A percentile compares a stretch with the other conserved stretches of the same genome.
Evolutionary conservation across 2,329 filamentous ascomycete genomes (phyloP).

Genomic region (Sphaerulina vaccinii): DNA sequence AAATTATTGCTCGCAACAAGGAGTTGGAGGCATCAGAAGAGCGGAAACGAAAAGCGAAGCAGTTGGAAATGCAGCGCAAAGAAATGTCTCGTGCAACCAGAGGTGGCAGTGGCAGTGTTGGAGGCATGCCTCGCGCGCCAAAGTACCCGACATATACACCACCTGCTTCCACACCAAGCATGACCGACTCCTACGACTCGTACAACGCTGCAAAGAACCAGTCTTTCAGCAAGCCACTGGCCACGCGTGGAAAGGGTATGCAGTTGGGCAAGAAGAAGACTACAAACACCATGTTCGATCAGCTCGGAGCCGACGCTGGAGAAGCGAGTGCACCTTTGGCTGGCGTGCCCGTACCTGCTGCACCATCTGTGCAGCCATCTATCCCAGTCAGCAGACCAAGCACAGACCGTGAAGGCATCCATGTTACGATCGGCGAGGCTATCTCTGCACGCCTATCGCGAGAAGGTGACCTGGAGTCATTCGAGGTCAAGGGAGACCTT

Average conservation of each 20-base stretch:
- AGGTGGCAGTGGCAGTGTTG: slow-evolving; percentile 30
- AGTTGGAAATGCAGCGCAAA: slow-evolving; percentile 97
- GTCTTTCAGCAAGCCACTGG: slow-evolving; percentile 69
- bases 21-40: slow-evolving; percentile 97
- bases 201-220: slow-evolving; percentile 99
- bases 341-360: slow-evolving; percentile 48
- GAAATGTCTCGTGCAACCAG: slow-evolving; percentile 80
- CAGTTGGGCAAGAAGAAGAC: slow-evolving; percentile 99
- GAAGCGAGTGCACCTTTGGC: slow-evolving; percentile 73
- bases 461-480: slow-evolving; percentile 81
- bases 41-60: slow-evolving; percentile 97
- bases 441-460: slow-evolving; percentile 85
- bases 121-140: slow-evolving; percentile 66
- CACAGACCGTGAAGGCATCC: slow-evolving; percentile 77
- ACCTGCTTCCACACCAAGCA: slow-evolving; percentile 75
- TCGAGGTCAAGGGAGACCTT: slow-evolving; percentile 88
- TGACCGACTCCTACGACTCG: slow-evolving; percentile 81
- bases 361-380: slow-evolving; percentile 49
- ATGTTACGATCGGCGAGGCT: slow-evolving; percentile 83
- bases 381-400: slow-evolving; percentile 60
- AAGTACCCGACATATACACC: slow-evolving; percentile 88
- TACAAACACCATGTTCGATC: slow-evolving; percentile 95
- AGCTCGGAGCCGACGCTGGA: slow-evolving; percentile 84
- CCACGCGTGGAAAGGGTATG: slow-evolving; percentile 94
- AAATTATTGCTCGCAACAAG: slow-evolving; percentile 96